Evolutionary conservation across 768 basidiomycete species (phyloP).

Genomic region (Saitozyma sp.): DNA sequence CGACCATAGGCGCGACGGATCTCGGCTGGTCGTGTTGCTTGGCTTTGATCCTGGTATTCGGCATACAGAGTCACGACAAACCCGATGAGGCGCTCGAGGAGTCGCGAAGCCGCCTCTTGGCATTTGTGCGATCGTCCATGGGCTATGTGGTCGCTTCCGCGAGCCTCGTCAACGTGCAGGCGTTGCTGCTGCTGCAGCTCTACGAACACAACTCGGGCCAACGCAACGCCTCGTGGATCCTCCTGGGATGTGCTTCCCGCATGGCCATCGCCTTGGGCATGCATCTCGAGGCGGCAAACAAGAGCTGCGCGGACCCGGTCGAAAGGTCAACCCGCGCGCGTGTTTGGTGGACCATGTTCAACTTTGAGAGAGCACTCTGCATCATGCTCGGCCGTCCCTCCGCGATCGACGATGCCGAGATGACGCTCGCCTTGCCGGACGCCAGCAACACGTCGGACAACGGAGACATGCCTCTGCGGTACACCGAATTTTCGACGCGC

Average conservation of each 20-base stretch:
- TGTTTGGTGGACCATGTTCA: slow-evolving; percentile 1
- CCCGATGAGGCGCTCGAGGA: too few species aligned
- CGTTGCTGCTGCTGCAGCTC: not conserved
- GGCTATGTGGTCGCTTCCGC: not conserved
- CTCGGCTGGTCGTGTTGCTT: too few species aligned
- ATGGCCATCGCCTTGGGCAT: slow-evolving; percentile 2
- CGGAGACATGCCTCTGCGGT: too few species aligned
- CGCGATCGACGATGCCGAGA: too few species aligned
- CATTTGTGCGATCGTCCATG: slow-evolving; percentile 1
- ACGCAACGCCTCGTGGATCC: slow-evolving; percentile 3
- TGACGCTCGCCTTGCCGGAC: too few species aligned
- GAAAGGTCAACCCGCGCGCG: not conserved
- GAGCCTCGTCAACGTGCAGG: slow-evolving; percentile 2
- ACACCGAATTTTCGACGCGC: too few species aligned
- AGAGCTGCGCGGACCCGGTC: not conserved
- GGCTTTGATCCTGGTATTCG: too few species aligned
- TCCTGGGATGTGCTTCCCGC: not conserved
- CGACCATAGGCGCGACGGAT: too few species aligned
- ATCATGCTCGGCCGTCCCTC: not conserved
- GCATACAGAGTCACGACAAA: too few species aligned
- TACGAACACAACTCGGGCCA: slow-evolving; percentile 6
- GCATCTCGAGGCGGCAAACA: slow-evolving; percentile 1
- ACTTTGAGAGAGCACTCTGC: slow-evolving; percentile 1
- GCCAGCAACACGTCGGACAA: too few species aligned
- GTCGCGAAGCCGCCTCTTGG: not conserved